Evolutionary conservation across 768 basidiomycete genomes (phyloP), one percentile per base, ranked within the genome.

Genomic region (Cystofilobasidium macerans): DNA sequence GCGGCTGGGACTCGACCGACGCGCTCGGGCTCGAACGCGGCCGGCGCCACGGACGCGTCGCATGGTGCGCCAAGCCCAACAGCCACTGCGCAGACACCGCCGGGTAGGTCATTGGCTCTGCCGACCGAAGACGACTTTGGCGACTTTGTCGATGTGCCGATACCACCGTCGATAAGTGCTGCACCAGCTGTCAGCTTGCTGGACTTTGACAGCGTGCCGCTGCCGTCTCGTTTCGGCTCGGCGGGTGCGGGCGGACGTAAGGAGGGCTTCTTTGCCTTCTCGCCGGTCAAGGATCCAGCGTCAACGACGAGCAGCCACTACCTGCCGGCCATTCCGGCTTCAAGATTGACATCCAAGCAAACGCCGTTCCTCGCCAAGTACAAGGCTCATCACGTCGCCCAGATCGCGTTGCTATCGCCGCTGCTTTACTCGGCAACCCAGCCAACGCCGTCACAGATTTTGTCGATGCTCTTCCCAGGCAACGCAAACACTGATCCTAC

Each of bases 401-500:
- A 88, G 20, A 79, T 92, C 43, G 83, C 80, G 64, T 80, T 85
- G 11, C 78, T 89, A 62, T 75, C 84, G 30, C 72, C 80, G 33
- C 74, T 84, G 32, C 79, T 90, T 61, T 77, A 82, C 26, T 80
- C 83, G 22, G 77, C 87, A 8, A 81, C 89, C 87, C 76, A 75
- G 82, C 51, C 79, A 88, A 64, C 71, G 2, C 70, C 69, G 16
- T 68, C 70, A 5, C 69, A 70, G 32, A 73, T 73, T 11, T 81
- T 93, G 47, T 79, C 85, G 3, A 78, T 81, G 62, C 76, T 88
- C 43, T 78, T 79, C 75, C 79, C 79, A 5, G 30, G 45, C 13
- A n/a, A 45, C 32, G 11, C 60, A n/a, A 67, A 3, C 76, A 9
- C 45, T 9, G 45, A 24, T n/a, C 82, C 24, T 77, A 86, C 56